phyloP scores from a whole-genome alignment of 306 rosid species.

The Chamaecrista fasciculata region DNA sequence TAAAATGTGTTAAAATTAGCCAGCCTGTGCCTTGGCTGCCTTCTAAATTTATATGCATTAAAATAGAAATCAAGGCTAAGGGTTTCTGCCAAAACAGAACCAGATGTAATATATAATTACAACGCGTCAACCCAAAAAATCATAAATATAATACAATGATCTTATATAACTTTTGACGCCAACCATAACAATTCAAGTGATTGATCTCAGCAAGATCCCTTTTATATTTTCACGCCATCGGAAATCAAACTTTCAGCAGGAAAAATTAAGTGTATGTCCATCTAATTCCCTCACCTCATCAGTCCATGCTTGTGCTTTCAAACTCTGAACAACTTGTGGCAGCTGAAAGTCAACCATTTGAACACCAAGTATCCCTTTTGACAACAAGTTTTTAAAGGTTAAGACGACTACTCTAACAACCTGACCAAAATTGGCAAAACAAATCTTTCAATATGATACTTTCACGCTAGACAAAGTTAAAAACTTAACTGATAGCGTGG shows the following conservation, averaged over 20 bases:
- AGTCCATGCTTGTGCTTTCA: conserved; percentile 99
- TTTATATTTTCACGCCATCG: background rate
- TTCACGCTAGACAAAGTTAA: conserved; percentile 16
- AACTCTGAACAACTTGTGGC: conserved; percentile 90
- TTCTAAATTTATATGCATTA: conserved; percentile 5
- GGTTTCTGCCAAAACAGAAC: conserved; percentile 2
- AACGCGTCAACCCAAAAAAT: background rate
- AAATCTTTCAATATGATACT: conserved; percentile 30
- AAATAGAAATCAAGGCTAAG: background rate
- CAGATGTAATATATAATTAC: background rate
- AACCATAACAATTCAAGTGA: background rate
- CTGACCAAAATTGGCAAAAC: conserved; percentile 45
- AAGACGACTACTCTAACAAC: conserved; percentile 94
- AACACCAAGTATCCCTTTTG: conserved; percentile 87
- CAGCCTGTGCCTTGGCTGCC: conserved; percentile 13
- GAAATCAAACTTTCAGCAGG: conserved; percentile 8
- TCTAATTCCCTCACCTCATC: conserved; percentile 76
- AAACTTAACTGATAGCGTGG: conserved; percentile 9
- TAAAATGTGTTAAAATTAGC: background rate
- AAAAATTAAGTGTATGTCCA: conserved; percentile 15
- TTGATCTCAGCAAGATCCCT: background rate
- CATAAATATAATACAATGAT: background rate
- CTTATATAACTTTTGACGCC: background rate
- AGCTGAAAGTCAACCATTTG: conserved; percentile 97
- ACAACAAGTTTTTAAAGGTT: conserved; percentile 81